These are phyloP conservation scores for Penicillium sp. DNA, from an alignment of 2,329 filamentous ascomycete genomes.

Conservation along the genomic window DNA sequence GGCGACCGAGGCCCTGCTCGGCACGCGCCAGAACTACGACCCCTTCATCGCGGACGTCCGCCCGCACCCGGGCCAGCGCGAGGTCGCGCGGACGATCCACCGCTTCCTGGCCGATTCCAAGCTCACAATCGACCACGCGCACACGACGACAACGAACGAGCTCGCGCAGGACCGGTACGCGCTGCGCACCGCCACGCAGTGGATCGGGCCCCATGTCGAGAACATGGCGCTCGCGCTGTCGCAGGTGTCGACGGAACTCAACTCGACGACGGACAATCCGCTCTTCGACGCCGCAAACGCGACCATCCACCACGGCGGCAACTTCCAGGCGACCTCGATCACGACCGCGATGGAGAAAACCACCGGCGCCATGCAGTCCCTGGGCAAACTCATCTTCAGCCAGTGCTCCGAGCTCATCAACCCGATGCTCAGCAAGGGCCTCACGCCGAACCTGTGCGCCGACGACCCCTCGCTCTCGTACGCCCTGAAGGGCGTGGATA, in stretches of 20 bases:
- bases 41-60: conserved; percentile 63
- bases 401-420: conserved; percentile 69
- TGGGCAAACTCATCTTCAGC: conserved; percentile 68
- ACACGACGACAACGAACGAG: conserved; percentile 21
- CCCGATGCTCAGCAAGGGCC: conserved; percentile 61
- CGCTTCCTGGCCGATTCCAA: conserved; percentile 55
- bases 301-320: conserved; percentile 64
- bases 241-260: conserved; percentile 66
- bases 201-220: conserved; percentile 70
- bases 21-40: conserved; percentile 61
- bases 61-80: conserved; percentile 66
- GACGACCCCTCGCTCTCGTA: conserved; percentile 62
- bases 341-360: conserved; percentile 70
- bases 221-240: conserved; percentile 62
- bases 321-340: conserved; percentile 68
- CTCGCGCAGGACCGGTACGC: conserved; percentile 69
- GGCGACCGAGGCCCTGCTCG: conserved; percentile 62
- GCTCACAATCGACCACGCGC: conserved; percentile 8
- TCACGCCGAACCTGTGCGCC: conserved; percentile 65
- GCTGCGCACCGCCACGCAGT: conserved; percentile 67
- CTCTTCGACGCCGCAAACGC: conserved; percentile 55
- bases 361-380: conserved; percentile 54
- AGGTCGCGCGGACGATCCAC: conserved; percentile 61
- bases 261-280: conserved; percentile 71
- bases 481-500: conserved; percentile 68